Evolutionary conservation across 2,329 filamentous ascomycete genomes (phyloP).

Genomic region (Venturia oleaginea): DNA sequence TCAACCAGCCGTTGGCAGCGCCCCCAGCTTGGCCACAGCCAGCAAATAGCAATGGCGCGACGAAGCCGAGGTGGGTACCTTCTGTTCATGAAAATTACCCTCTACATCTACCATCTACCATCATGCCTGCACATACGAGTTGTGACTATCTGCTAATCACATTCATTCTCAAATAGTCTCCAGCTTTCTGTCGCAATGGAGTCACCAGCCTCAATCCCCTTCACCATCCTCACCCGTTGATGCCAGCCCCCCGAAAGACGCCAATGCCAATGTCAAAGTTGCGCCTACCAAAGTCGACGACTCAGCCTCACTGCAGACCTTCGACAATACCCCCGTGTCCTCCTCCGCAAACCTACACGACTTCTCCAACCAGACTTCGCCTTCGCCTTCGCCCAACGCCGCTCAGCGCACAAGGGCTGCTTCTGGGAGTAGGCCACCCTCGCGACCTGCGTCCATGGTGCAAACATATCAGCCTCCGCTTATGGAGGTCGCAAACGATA

Average conservation of each 20-base stretch:
- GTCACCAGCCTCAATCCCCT: neutral
- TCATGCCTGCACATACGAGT: neutral
- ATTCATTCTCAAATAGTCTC: neutral
- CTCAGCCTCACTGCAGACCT: neutral
- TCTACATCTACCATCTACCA: neutral
- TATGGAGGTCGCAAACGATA: conserved; percentile 78
- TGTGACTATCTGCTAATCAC: neutral
- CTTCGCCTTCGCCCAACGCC: conserved; percentile 23
- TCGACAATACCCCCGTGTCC: conserved; percentile 18
- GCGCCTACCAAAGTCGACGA: neutral
- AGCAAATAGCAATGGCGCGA: neutral
- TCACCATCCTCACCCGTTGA: neutral
- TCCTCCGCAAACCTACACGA: conserved; percentile 25
- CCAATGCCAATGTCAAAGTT: conserved; percentile 3
- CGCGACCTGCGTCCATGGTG: conserved; percentile 75
- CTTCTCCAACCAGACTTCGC: conserved; percentile 16
- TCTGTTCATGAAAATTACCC: neutral
- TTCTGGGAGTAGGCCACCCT: conserved; percentile 42
- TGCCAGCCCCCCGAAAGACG: neutral
- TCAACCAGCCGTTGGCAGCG: neutral
- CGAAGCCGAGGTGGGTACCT: conserved; percentile 4
- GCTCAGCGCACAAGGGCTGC: conserved; percentile 29
- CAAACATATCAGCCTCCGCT: conserved; percentile 76
- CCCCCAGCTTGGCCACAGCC: neutral
- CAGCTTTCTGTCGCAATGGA: conserved; percentile 4